Conservation (phyloP, 2,329 filamentous ascomycete genomes). For the Ophiocordyceps polyrhachis-furcata region DNA sequence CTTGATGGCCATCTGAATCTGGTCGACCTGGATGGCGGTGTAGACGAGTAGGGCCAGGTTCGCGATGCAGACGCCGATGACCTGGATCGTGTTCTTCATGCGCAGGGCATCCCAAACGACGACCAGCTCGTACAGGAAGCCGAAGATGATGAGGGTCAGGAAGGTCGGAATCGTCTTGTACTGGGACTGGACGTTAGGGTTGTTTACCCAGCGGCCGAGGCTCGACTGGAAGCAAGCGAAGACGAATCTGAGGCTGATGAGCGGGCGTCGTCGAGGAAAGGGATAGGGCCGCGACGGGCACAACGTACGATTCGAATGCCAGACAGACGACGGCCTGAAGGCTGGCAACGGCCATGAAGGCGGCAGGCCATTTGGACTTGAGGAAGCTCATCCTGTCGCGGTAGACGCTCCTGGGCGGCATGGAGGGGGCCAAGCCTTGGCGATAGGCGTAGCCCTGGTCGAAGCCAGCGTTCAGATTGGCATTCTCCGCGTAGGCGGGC, state of each 20-base stretch:
- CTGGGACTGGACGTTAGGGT: slow-evolving; percentile 26
- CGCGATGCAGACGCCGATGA: slow-evolving; percentile 86
- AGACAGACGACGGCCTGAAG: slow-evolving; percentile 67
- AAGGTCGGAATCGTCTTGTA: slow-evolving; percentile 77
- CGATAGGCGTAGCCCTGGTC: slow-evolving; percentile 19
- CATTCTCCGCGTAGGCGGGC: slow-evolving; percentile 9
- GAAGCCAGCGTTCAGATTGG: slow-evolving; percentile 11
- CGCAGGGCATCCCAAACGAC: slow-evolving; percentile 86
- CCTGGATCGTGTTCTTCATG: slow-evolving; percentile 94
- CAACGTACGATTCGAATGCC: slow-evolving; percentile 65
- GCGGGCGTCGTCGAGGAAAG: slow-evolving; percentile 4
- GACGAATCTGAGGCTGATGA: slow-evolving; percentile 45
- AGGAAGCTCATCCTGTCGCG: slow-evolving; percentile 46
- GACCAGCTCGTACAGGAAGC: slow-evolving; percentile 78
- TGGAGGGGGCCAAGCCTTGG: slow-evolving; percentile 16
- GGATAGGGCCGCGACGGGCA: neutral
- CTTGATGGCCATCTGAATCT: slow-evolving; percentile 58
- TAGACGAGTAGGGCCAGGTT: slow-evolving; percentile 87
- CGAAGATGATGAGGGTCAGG: slow-evolving; percentile 90
- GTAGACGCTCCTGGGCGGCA: slow-evolving; percentile 12
- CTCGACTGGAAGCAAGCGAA: slow-evolving; percentile 70
- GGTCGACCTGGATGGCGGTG: slow-evolving; percentile 78
- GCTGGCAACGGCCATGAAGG: slow-evolving; percentile 57
- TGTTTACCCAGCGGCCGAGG: slow-evolving; percentile 22
- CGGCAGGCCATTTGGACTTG: slow-evolving; percentile 72